Evolutionary conservation across 2,329 filamentous ascomycete genomes (phyloP).

Genomic region (Claviceps capensis): DNA sequence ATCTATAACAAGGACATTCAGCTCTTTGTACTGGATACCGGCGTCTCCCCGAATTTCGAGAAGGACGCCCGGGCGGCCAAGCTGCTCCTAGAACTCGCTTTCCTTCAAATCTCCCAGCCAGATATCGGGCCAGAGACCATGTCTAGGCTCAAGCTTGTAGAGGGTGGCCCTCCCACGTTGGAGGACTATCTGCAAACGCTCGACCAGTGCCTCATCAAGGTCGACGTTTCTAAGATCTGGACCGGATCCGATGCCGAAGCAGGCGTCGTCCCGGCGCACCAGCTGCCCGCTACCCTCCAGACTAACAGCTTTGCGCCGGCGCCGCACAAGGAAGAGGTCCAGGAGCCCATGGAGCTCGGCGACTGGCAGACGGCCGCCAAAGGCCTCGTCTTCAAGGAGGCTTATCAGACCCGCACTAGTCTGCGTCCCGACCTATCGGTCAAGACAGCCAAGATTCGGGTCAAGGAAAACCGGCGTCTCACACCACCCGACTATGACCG

Average conservation of each 20-base stretch:
- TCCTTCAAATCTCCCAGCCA: conserved; percentile 63
- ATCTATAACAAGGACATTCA: conserved; percentile 56
- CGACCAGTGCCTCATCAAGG: conserved; percentile 52
- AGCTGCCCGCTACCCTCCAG: conserved; percentile 51
- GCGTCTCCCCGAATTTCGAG: conserved; percentile 52
- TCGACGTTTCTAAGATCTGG: conserved; percentile 74
- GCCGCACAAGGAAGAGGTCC: conserved; percentile 67
- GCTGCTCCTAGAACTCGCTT: conserved; percentile 65
- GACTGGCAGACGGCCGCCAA: conserved; percentile 79
- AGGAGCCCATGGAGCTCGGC: conserved; percentile 50
- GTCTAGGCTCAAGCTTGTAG: conserved; percentile 49
- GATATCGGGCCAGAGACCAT: conserved; percentile 47
- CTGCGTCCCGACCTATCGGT: conserved; percentile 77
- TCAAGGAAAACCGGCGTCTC: conserved; percentile 90
- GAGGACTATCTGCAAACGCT: conserved; percentile 53
- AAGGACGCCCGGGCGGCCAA: conserved; percentile 48
- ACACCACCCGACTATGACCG: conserved; percentile 84
- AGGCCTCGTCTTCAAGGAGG: conserved; percentile 86
- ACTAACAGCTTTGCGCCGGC: conserved; percentile 73
- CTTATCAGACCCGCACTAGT: conserved; percentile 57
- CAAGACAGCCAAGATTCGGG: conserved; percentile 75
- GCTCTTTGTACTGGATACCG: conserved; percentile 63
- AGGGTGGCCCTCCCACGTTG: conserved; percentile 35
- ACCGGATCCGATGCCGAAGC: conserved; percentile 41
- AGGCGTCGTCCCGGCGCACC: conserved; percentile 33